Evolutionary conservation across 805 yeast genomes (phyloP).

Genomic region (Lachancea dasiensis): DNA sequence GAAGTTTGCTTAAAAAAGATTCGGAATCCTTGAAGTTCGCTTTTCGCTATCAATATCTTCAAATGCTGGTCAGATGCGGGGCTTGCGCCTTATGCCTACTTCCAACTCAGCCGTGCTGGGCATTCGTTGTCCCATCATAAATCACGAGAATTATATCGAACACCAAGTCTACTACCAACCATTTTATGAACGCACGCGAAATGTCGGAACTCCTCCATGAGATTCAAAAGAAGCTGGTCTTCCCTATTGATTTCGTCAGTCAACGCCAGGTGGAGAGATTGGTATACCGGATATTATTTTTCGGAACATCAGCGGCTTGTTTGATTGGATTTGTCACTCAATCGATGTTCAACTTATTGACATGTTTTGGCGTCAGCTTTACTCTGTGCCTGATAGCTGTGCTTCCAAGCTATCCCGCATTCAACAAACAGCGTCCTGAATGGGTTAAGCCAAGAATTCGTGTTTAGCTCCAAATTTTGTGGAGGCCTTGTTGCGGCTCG

Average conservation of each 20-base stretch:
- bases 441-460: conserved; percentile 38
- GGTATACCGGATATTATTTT: conserved; percentile 14
- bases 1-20: neutral
- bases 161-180: neutral
- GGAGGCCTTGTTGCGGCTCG: neutral
- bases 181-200: neutral
- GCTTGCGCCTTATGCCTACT: no score
- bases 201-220: conserved; percentile 33
- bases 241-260: conserved; percentile 33
- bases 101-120: neutral
- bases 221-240: conserved; percentile 21
- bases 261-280: conserved; percentile 22
- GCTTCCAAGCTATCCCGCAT: conserved; percentile 56
- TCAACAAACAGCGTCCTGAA: conserved; percentile 42
- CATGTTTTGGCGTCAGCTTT: conserved; percentile 36
- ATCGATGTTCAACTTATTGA: conserved; percentile 37
- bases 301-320: conserved; percentile 35
- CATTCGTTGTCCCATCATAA: neutral
- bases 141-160: no score
- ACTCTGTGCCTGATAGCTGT: conserved; percentile 34
- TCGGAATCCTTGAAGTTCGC: neutral
- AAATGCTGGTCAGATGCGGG: no score
- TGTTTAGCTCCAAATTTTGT: neutral
- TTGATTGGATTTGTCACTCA: conserved; percentile 44
- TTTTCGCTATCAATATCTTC: no score